Evolutionary conservation across 2,329 filamentous ascomycete species (phyloP), one percentile per base, ranked within the genome.

Genomic region (Trichoderma sp.): DNA sequence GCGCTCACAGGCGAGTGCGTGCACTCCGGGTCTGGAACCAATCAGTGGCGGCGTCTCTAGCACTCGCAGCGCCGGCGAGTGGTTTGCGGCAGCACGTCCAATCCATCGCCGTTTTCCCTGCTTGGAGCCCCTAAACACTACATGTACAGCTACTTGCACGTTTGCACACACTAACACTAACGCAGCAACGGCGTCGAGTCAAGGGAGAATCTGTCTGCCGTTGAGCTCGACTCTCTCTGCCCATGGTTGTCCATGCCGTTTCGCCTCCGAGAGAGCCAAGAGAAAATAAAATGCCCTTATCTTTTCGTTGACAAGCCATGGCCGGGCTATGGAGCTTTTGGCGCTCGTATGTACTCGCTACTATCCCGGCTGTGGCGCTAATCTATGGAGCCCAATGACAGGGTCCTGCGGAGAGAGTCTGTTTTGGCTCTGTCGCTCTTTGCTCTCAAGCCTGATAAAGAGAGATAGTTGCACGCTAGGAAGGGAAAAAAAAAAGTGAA

Each of bases 331-430:
- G 36, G 53, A 60, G 32, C 36, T 11, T 39, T 39, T 61, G 18
- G 18, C 39, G 36, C 36, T 24, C 26, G 15, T 36, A 28, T 28
- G 65, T 69, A 47, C 56, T 69, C 24, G 57, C 67, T 63, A 56
- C 57, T 43, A 64, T 64, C 68, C 70, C 70, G 70, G 70, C 70
- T 64, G 71, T 72, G 71, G 71, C 71, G 71, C 67, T 62, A 61
- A 62, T 69, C 66, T 68, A 71, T 67, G 70, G 70, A 77, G 77
- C 34, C 77, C 64, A 67, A 58, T 3, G 77, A 15, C 7, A 64
- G 34, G 68, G 68, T 18, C 43, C n/a, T 51, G 43, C 43, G 43
- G 43, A 51, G 43, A 51, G 43, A 51, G 43, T 51, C 43, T 51
- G 34, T 14, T 39, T 34, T 63, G 14, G 14, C 21, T 61, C 58